These are phyloP conservation scores for Meyerozyma sp. DNA, from an alignment of 1,139 yeast species.

Conservation along the genomic window DNA sequence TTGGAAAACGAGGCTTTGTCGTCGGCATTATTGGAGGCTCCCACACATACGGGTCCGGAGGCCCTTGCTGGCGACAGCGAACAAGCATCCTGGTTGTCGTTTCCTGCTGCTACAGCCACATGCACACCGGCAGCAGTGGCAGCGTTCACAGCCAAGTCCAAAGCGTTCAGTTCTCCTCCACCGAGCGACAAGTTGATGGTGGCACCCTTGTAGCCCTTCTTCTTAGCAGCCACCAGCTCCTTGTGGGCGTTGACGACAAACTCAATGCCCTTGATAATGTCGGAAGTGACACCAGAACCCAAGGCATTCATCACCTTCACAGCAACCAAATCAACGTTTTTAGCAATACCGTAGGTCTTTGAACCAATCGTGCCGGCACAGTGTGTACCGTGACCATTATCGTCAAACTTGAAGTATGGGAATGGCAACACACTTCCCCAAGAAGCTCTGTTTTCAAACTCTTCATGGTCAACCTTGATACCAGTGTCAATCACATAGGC, in stretches of 20 bases:
- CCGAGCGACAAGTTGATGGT: conserved; percentile 42
- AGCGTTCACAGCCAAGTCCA: conserved; percentile 40
- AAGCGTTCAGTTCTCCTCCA: conserved; percentile 37
- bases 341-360: conserved; percentile 38
- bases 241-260: conserved; percentile 36
- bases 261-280: conserved; percentile 40
- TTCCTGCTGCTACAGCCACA: conserved; percentile 44
- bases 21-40: conserved; percentile 35
- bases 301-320: conserved; percentile 37
- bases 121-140: conserved; percentile 38
- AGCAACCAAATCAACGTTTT: conserved; percentile 37
- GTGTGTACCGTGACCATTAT: conserved; percentile 41
- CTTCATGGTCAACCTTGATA: conserved; percentile 34
- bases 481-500: conserved; percentile 44
- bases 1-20: conserved; percentile 38
- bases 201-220: conserved; percentile 40
- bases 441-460: conserved; percentile 37
- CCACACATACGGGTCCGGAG: conserved; percentile 37
- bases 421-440: conserved; percentile 40
- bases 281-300: conserved; percentile 39
- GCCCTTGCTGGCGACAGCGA: conserved; percentile 41
- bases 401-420: conserved; percentile 32
- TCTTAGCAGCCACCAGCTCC: conserved; percentile 19
- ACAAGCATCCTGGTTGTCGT: conserved; percentile 40
- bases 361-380: conserved; percentile 45